Base-by-base conservation (phyloP, 176 grass and related monocot genomes). In the Carex littledalei region DNA sequence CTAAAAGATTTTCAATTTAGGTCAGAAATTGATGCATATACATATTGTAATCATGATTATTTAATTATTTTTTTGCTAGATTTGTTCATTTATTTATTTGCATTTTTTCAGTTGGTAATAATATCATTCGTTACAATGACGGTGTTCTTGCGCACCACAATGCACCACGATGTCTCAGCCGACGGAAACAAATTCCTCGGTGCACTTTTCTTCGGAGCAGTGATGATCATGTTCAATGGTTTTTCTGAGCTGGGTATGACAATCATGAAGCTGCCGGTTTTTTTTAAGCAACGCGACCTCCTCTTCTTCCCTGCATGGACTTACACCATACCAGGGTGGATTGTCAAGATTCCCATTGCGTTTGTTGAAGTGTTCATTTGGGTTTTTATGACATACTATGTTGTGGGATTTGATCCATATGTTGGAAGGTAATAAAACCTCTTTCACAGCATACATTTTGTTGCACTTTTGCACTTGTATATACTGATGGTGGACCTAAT, bases 271-370 rank as follows among this genome's bases (percentile, higher is more conserved):
- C 74, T 98, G 57, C 95, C 95, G 43, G 95, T 98, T 59, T 98
- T 98, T 82, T 98, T 91, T 80, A 98, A 94, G 59, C 95, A 98
- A 49, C 92, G 95, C 63, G 89, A 98, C 63, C 89, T 94, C 9
- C 92, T 90, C 12, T 98, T 98, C 85, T 98, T 80, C 87, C 95
- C 95, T 16, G 92, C 95, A 84, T 98, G 95, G 95, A 18, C 92
- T 17, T 98, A 98, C 55, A 82, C 88, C 47, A 82, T 98, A 73
- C 95, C 95, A 32, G 84, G 87, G 80, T 93, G 95, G 95, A 92
- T 98, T 57, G 75, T 98, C 6, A 94, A 92, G 69, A 88, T 98
- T 21, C 95, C 95, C 1, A 88, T 98, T 16, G 18, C 93, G 59
- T 93, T 92, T 55, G 6, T 92, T 2, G 93, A 98, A 89, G 95